Evolutionary conservation across 1,139 yeast genomes (phyloP).

Genomic region (Candida freyschussii): DNA sequence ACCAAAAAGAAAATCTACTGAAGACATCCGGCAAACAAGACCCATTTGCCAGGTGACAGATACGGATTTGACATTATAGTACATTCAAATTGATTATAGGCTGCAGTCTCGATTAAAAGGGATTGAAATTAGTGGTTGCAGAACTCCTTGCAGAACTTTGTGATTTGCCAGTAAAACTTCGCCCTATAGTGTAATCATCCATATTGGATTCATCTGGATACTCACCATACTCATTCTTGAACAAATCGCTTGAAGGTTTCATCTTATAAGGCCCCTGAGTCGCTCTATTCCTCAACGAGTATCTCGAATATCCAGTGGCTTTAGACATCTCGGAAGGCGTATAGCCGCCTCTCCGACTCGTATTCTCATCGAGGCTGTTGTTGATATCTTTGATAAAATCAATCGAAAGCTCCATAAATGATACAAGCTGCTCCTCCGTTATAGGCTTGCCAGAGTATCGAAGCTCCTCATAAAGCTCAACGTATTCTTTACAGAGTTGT

Average conservation of each 20-base stretch:
- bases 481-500: slow-evolving; percentile 34
- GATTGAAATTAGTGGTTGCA: slow-evolving; percentile 6
- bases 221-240: no score
- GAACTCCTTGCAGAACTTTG: slow-evolving; percentile 3
- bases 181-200: slow-evolving; percentile 1
- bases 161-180: slow-evolving; percentile 4
- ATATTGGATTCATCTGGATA: no score
- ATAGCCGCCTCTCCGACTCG: slow-evolving; percentile 2
- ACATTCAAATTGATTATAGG: slow-evolving; percentile 1
- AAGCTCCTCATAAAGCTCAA: slow-evolving; percentile 61
- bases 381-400: slow-evolving; percentile 24
- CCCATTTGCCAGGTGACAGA: slow-evolving; percentile 18
- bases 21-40: slow-evolving; percentile 17
- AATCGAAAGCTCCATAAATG: slow-evolving; percentile 47
- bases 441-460: slow-evolving; percentile 65
- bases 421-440: slow-evolving; percentile 53
- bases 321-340: slow-evolving; percentile 10
- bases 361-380: slow-evolving; percentile 2
- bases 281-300: slow-evolving; percentile 6
- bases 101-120: slow-evolving; percentile 1
- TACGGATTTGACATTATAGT: slow-evolving; percentile 18
- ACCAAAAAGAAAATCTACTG: slow-evolving; percentile 6
- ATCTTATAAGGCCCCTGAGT: no score
- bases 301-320: slow-evolving; percentile 9
- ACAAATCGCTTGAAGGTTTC: no score